These are phyloP conservation scores for Camelina hispida DNA, from an alignment of 345 rosid species.

Conservation along the genomic window DNA sequence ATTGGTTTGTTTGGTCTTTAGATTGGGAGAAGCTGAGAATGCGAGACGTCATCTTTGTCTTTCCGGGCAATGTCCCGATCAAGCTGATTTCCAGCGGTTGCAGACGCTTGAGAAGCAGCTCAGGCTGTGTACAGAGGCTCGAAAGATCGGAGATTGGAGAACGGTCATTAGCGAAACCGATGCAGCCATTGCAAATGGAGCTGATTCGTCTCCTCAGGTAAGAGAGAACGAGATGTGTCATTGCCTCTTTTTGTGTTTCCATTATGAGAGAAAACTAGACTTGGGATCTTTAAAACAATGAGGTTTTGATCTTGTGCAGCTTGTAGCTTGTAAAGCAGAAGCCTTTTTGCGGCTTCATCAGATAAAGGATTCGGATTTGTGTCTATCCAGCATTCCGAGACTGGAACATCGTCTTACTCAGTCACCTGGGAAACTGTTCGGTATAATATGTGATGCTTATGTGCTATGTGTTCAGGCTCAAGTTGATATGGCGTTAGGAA, in stretches of 20 bases:
- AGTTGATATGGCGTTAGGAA: conserved; percentile 93
- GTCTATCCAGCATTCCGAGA: conserved; percentile 54
- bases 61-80: conserved; percentile 70
- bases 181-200: conserved; percentile 75
- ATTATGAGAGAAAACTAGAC: too few species aligned
- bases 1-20: conserved; percentile 36
- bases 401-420: conserved; percentile 43
- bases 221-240: conserved; percentile 24
- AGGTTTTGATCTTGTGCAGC: conserved; percentile 55
- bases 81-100: conserved; percentile 69
- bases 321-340: conserved; percentile 86
- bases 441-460: conserved; percentile 78
- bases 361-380: conserved; percentile 71
- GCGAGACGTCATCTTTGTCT: conserved; percentile 63
- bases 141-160: conserved; percentile 86
- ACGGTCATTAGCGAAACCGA: conserved; percentile 62
- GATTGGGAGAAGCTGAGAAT: conserved; percentile 83
- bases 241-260: conserved; percentile 7
- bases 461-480: conserved; percentile 74
- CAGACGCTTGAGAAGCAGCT: conserved; percentile 82
- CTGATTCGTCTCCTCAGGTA: conserved; percentile 89
- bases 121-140: conserved; percentile 65
- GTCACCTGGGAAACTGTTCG: conserved; percentile 50
- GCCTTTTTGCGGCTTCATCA: conserved; percentile 84
- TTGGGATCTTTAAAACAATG: too few species aligned